phyloP scores from a whole-genome alignment of 75 land plant genomes.

The Cunninghamia lanceolata region DNA sequence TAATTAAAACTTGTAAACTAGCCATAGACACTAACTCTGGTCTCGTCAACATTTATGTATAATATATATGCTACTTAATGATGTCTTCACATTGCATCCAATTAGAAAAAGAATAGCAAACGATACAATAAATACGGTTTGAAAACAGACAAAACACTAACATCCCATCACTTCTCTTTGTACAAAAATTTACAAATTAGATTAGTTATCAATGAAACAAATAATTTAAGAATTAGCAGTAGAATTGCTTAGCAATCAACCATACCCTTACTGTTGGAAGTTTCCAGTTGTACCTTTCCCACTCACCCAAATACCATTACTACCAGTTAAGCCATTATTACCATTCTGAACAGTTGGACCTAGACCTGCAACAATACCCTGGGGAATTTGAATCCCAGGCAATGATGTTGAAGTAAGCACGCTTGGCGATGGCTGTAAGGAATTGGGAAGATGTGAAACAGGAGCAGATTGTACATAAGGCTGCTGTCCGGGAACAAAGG shows the following conservation, averaged over 20 bases:
- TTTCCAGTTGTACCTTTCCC: constrained; percentile 13
- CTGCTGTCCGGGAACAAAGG: constrained; percentile 14
- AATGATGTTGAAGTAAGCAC: constrained; percentile 5
- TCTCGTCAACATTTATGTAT: neutral
- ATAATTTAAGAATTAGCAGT: neutral
- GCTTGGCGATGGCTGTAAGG: constrained; percentile 7
- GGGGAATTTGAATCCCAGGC: constrained; percentile 12
- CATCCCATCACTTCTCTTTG: neutral
- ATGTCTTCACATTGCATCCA: constrained; percentile 1
- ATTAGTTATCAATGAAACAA: neutral
- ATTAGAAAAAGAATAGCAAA: neutral
- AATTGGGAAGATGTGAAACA: constrained; percentile 9
- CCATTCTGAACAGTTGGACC: constrained; percentile 10
- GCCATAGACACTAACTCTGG: neutral
- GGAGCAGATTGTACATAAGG: constrained; percentile 10
- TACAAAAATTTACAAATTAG: constrained; percentile 3
- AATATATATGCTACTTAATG: neutral
- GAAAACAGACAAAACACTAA: neutral
- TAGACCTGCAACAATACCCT: constrained; percentile 7
- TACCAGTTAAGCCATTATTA: neutral
- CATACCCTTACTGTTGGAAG: constrained; percentile 1
- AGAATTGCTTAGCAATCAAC: neutral
- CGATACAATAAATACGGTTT: neutral
- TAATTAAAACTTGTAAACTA: neutral
- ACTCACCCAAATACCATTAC: constrained; percentile 14